Evolutionary conservation across 2,329 filamentous ascomycete genomes (phyloP).

Genomic region (Rutstroemia sp.): DNA sequence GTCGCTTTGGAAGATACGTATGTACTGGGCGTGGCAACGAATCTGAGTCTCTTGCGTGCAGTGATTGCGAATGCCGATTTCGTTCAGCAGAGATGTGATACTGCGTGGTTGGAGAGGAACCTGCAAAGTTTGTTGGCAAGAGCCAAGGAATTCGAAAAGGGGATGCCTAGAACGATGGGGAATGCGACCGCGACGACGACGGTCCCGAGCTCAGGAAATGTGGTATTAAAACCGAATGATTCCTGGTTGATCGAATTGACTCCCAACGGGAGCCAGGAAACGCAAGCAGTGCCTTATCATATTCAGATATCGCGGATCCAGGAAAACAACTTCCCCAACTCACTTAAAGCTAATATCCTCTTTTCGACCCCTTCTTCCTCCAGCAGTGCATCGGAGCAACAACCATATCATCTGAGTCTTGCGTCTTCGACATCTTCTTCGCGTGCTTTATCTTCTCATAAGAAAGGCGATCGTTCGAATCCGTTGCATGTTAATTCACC

Average conservation of each 20-base stretch:
- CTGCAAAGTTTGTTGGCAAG: constrained; percentile 24
- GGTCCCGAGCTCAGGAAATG: not conserved
- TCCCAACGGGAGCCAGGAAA: not conserved
- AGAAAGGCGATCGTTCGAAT: not conserved
- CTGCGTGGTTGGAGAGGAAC: constrained; percentile 49
- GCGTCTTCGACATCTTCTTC: not conserved
- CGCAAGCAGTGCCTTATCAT: not conserved
- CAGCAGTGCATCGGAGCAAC: not conserved
- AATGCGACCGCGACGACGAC: not conserved
- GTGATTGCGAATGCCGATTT: constrained; percentile 47
- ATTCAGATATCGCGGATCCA: not conserved
- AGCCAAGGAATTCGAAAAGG: no score
- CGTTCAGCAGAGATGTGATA: constrained; percentile 40
- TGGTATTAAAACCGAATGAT: not conserved
- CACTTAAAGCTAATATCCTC: not conserved
- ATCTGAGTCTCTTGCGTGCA: constrained; percentile 45
- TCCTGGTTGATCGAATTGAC: not conserved
- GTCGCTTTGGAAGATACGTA: constrained; percentile 46
- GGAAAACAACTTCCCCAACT: not conserved
- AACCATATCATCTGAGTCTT: not conserved
- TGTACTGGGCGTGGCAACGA: constrained; percentile 52
- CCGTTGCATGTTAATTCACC: not conserved
- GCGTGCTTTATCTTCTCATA: not conserved
- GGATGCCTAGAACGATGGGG: no score
- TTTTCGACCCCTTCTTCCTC: not conserved